A percentile compares a stretch with the other conserved stretches of the same genome.
phyloP scores from a whole-genome alignment of 176 grass and related monocot species.

The Zea luxurians region DNA sequence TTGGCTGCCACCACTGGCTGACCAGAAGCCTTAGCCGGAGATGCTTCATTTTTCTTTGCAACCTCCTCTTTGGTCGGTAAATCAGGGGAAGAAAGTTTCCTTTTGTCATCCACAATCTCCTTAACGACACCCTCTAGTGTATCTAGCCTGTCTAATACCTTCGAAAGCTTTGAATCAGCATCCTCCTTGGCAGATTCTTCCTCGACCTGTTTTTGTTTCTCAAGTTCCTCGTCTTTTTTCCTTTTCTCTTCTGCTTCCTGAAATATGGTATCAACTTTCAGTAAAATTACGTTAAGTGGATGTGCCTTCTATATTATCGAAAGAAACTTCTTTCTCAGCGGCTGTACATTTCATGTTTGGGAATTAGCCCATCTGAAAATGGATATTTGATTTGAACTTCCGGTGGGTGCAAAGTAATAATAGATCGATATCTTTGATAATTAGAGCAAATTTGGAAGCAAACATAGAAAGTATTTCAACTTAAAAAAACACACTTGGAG shows the following conservation, averaged over 20 bases:
- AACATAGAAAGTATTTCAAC: constrained; percentile 3
- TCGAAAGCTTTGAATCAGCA: constrained; percentile 57
- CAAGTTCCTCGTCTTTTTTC: constrained; percentile 54
- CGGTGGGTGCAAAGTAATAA: neutral
- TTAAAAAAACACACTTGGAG: neutral
- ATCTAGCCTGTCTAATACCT: constrained; percentile 65
- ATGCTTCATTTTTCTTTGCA: constrained; percentile 16
- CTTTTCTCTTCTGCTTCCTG: constrained; percentile 80
- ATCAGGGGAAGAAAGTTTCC: constrained; percentile 38
- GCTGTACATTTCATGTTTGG: neutral
- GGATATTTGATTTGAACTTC: neutral
- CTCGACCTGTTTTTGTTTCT: constrained; percentile 70
- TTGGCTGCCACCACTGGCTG: neutral
- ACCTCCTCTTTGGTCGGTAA: constrained; percentile 11
- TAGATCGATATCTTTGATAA: neutral
- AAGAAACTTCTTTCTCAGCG: neutral
- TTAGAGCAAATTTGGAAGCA: too few relatives aligned
- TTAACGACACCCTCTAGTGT: constrained; percentile 64
- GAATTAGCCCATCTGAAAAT: neutral
- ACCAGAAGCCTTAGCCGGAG: neutral
- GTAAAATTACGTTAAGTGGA: neutral
- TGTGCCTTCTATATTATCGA: neutral
- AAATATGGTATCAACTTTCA: constrained; percentile 29
- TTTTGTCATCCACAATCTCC: constrained; percentile 63
- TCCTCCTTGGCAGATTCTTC: constrained; percentile 59